These are phyloP conservation scores for Acorus calamus DNA, from an alignment of 106 monocot species.

Conservation along the genomic window DNA sequence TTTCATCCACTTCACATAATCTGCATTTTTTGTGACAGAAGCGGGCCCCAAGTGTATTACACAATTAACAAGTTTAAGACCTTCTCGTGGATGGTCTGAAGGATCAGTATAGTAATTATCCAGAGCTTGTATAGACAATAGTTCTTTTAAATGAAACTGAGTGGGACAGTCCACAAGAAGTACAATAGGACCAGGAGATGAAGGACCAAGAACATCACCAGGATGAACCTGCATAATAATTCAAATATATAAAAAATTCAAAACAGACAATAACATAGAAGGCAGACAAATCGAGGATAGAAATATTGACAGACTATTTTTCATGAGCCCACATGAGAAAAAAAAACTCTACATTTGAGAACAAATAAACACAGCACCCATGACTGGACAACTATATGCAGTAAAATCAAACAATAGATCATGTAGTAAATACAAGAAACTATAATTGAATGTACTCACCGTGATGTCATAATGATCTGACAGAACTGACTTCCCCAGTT, in stretches of 20 bases:
- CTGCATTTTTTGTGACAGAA: constrained; percentile 55
- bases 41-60: constrained; percentile 89
- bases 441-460: constrained; percentile 22
- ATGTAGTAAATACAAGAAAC: too few relatives aligned
- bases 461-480: constrained; percentile 58
- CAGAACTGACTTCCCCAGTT: constrained; percentile 86
- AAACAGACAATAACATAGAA: neutral
- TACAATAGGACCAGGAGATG: constrained; percentile 74
- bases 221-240: constrained; percentile 63
- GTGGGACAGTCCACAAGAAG: constrained; percentile 94
- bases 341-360: too few relatives aligned
- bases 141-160: constrained; percentile 37
- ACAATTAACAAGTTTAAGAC: constrained; percentile 65
- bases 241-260: neutral
- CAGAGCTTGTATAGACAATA: constrained; percentile 57
- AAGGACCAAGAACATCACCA: constrained; percentile 85
- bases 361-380: too few relatives aligned
- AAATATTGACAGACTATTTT: too few relatives aligned
- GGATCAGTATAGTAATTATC: constrained; percentile 47
- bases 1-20: constrained; percentile 90
- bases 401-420: too few relatives aligned
- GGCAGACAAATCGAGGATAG: neutral
- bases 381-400: too few relatives aligned
- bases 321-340: too few relatives aligned
- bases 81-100: constrained; percentile 12